phyloP scores from a whole-genome alignment of 176 grass and related monocot genomes.

The Aegilops sharonensis region DNA sequence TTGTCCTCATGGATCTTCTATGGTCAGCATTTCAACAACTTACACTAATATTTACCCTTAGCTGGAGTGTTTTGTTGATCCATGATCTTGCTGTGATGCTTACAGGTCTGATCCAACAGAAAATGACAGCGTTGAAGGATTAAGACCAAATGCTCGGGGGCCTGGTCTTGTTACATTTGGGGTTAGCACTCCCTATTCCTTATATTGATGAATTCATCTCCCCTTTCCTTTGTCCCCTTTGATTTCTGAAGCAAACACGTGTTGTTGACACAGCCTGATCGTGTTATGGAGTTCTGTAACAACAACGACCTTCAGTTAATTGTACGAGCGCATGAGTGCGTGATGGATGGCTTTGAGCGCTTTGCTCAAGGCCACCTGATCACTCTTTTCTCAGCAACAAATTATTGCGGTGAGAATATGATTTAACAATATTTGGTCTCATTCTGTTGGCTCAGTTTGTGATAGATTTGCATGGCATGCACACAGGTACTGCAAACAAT shows the following conservation, averaged over 20 bases:
- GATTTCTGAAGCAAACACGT: constrained; percentile 31
- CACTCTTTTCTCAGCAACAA: constrained; percentile 98
- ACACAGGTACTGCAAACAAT: constrained; percentile 97
- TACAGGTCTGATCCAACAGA: constrained; percentile 99
- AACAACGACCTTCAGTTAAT: constrained; percentile 99
- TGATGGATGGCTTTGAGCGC: constrained; percentile 99
- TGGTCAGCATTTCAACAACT: constrained; percentile 48
- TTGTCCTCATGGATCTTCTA: constrained; percentile 98
- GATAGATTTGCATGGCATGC: constrained; percentile 25
- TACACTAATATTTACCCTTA: neutral
- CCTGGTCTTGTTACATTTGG: constrained; percentile 99
- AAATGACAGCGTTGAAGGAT: constrained; percentile 95
- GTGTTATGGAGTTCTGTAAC: constrained; percentile 99
- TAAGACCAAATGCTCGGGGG: constrained; percentile 92
- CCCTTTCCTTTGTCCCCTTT: neutral
- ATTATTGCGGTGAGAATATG: constrained; percentile 82
- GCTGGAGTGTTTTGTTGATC: constrained; percentile 12
- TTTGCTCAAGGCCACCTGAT: constrained; percentile 99
- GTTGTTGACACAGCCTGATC: constrained; percentile 80
- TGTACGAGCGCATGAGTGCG: constrained; percentile 95
- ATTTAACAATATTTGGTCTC: neutral
- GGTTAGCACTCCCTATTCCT: constrained; percentile 49
- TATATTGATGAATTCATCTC: neutral
- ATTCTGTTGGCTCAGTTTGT: neutral
- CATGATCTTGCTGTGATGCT: constrained; percentile 27